phyloP scores from a whole-genome alignment of 1,284 basidiomycete genomes.

The Leccinum olivaceoglutinosum region DNA sequence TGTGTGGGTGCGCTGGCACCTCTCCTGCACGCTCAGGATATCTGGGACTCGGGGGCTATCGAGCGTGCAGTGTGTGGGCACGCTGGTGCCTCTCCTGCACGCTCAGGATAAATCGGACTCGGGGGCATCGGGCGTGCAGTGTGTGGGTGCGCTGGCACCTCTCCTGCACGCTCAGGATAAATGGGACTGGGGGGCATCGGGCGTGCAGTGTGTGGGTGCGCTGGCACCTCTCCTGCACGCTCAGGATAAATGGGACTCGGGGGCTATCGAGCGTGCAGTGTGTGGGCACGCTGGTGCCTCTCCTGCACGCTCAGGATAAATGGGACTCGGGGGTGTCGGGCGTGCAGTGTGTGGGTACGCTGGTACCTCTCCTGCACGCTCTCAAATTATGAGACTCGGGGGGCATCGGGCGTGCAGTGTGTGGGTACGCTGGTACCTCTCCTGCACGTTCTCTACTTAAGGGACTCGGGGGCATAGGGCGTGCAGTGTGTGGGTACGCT shows the following conservation, averaged over 20 bases:
- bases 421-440: no score
- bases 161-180: not conserved
- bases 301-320: not conserved
- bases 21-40: not conserved
- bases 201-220: no score
- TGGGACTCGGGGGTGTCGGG: not conserved
- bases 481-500: not conserved
- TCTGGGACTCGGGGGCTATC: not conserved
- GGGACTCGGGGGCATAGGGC: not conserved
- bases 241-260: not conserved
- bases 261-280: not conserved
- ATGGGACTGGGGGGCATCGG: not conserved
- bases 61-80: no score
- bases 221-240: not conserved
- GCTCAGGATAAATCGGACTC: no score
- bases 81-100: no score
- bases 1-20: not conserved
- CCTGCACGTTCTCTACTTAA: no score
- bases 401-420: no score
- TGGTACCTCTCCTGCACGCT: not conserved
- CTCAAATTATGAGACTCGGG: no score
- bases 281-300: not conserved
- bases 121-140: not conserved
- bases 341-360: not conserved
- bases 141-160: not conserved